phyloP scores from a whole-genome alignment of 2,329 filamentous ascomycete species.

The Dissoconium aciculare region DNA sequence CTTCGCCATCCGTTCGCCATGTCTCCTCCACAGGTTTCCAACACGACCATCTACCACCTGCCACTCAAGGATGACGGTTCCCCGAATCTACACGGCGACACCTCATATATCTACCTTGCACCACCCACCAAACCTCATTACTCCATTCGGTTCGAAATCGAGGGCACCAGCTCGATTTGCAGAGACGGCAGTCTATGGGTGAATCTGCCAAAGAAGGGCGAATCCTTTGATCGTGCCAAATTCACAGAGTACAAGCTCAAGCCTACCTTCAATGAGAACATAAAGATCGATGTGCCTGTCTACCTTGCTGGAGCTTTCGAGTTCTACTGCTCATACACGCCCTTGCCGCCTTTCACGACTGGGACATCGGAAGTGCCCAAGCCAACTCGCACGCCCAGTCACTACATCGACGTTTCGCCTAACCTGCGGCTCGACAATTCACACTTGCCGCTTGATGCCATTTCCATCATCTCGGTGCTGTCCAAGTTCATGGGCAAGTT shows the following conservation, averaged over 20 bases:
- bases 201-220: constrained; percentile 70
- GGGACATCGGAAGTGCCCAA: constrained; percentile 35
- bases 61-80: constrained; percentile 86
- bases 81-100: constrained; percentile 67
- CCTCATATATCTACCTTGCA: constrained; percentile 70
- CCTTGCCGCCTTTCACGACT: constrained; percentile 63
- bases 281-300: constrained; percentile 81
- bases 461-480: constrained; percentile 85
- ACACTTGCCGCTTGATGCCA: constrained; percentile 64
- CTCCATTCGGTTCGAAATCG: constrained; percentile 72
- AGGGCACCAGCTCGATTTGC: constrained; percentile 91
- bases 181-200: constrained; percentile 90
- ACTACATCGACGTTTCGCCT: constrained; percentile 91
- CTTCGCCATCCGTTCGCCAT: constrained; percentile 16
- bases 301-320: constrained; percentile 73
- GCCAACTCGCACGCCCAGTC: constrained; percentile 48
- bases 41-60: constrained; percentile 56
- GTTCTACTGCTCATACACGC: constrained; percentile 85
- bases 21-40: constrained; percentile 25
- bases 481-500: constrained; percentile 98
- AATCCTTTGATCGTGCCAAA: constrained; percentile 58
- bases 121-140: constrained; percentile 60
- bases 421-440: constrained; percentile 58
- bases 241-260: constrained; percentile 86
- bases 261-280: constrained; percentile 82